Conservation (phyloP, 1,284 basidiomycete genomes). For the Sporisorium scitamineum region DNA sequence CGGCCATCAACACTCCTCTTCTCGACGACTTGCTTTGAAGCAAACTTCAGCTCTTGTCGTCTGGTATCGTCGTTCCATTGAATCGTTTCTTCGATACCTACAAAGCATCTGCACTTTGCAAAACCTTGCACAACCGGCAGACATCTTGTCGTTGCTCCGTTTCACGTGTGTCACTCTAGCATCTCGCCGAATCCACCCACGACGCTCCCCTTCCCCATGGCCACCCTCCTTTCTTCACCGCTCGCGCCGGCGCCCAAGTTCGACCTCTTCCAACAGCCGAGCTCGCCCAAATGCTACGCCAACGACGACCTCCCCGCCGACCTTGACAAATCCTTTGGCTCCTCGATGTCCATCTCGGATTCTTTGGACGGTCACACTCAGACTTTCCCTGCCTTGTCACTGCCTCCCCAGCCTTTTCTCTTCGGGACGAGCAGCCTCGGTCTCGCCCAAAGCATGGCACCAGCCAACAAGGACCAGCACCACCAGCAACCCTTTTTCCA, state of each 20-base stretch:
- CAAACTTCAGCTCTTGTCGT: background rate
- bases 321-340: conserved; percentile 66
- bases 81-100: background rate
- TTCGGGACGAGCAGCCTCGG: conserved; percentile 26
- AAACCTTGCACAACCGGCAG: background rate
- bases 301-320: conserved; percentile 59
- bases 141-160: background rate
- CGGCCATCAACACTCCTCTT: background rate
- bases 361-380: conserved; percentile 55
- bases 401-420: conserved; percentile 19
- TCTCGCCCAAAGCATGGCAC: conserved; percentile 27
- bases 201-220: too few species aligned
- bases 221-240: conserved; percentile 48
- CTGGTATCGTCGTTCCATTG: background rate
- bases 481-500: conserved; percentile 27
- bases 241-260: conserved; percentile 32
- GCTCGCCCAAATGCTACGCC: conserved; percentile 46
- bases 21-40: background rate
- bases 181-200: too few species aligned
- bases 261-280: conserved; percentile 53
- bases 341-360: conserved; percentile 67
- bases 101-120: conserved; percentile 1
- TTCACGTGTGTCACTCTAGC: conserved; percentile 18
- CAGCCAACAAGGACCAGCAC: conserved; percentile 19
- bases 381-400: conserved; percentile 9